Evolutionary conservation across 2,329 filamentous ascomycete species (phyloP).

Genomic region (Sclerotinia subarctica): DNA sequence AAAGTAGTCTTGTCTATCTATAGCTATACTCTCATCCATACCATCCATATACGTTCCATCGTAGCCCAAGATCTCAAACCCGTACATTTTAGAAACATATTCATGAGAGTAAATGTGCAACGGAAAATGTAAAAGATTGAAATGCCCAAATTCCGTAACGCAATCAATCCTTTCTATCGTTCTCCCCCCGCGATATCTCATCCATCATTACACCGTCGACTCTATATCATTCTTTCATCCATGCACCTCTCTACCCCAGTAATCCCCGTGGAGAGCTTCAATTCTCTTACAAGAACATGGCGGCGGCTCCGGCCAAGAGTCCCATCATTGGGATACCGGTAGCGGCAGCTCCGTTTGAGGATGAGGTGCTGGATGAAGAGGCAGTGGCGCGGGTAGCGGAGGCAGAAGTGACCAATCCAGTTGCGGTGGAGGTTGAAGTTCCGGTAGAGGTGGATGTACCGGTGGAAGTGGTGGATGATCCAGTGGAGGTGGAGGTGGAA

Average conservation of each 20-base stretch:
- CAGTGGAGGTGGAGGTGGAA: background rate
- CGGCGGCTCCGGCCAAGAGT: constrained; percentile 17
- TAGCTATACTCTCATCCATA: background rate
- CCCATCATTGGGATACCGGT: constrained; percentile 19
- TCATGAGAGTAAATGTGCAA: background rate
- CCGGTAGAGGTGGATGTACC: background rate
- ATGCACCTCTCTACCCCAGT: background rate
- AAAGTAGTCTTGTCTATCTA: background rate
- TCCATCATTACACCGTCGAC: constrained; percentile 12
- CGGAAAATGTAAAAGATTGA: background rate
- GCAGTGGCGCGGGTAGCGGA: background rate
- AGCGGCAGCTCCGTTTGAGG: constrained; percentile 12
- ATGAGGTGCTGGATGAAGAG: background rate
- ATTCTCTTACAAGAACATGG: constrained; percentile 18
- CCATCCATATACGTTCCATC: background rate
- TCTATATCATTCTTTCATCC: background rate
- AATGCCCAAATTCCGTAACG: constrained; percentile 4
- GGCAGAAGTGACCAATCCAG: background rate
- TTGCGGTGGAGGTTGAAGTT: background rate
- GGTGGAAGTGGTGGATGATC: constrained; percentile 1
- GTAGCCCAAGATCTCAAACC: background rate
- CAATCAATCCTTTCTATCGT: background rate
- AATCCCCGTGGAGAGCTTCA: background rate
- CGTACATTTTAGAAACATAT: background rate
- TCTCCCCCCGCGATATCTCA: background rate